phyloP scores from a whole-genome alignment of 257 asterid genomes.

The Solanum gracilifrons region DNA sequence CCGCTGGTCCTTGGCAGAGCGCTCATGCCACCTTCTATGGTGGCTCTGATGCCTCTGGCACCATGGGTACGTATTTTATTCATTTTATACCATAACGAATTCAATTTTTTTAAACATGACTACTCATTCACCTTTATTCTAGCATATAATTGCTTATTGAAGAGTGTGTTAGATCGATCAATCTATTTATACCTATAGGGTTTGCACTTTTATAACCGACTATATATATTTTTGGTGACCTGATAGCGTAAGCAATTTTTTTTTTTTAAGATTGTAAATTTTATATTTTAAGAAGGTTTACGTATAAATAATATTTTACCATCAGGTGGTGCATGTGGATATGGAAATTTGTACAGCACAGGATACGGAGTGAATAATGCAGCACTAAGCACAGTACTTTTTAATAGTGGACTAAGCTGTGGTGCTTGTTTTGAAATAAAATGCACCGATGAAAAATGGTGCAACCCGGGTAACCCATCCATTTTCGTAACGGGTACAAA shows the following conservation, averaged over 20 bases:
- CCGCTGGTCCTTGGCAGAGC: constrained; percentile 34
- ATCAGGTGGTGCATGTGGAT: constrained; percentile 83
- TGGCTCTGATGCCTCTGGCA: constrained; percentile 60
- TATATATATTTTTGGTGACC: not conserved
- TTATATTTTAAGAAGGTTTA: no score
- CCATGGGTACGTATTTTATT: constrained; percentile 37
- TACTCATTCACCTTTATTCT: not conserved
- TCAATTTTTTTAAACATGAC: accelerated
- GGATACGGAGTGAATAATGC: constrained; percentile 73
- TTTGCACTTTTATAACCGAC: no score
- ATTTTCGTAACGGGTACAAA: constrained; percentile 25
- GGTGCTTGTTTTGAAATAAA: constrained; percentile 77
- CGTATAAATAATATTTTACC: no score
- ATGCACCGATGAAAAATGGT: constrained; percentile 41
- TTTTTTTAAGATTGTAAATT: no score
- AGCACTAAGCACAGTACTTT: constrained; percentile 73
- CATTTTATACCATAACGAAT: no score
- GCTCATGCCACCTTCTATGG: constrained; percentile 73
- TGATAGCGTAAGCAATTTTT: not conserved
- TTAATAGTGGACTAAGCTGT: constrained; percentile 59
- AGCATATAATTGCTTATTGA: not conserved
- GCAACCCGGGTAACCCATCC: constrained; percentile 39
- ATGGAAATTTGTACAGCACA: constrained; percentile 62
- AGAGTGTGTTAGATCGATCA: not conserved
- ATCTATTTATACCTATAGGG: no score